Percentiles rank a stretch among this genome's conserved stretches.
Conservation (phyloP, 2,329 filamentous ascomycete genomes). For the Domatiomyces catenatus region DNA sequence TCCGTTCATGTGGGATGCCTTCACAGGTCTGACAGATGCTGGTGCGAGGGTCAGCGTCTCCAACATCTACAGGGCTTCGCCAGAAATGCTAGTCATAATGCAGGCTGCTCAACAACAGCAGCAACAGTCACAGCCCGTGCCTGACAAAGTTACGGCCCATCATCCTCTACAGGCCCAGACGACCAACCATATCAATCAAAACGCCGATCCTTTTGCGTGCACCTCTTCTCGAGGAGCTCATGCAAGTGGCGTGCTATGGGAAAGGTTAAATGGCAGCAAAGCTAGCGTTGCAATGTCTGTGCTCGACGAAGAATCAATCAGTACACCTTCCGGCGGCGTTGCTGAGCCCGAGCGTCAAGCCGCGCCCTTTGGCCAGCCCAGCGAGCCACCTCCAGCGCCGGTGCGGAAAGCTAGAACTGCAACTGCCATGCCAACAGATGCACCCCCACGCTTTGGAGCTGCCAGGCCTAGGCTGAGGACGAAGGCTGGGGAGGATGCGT, state of each 20-base stretch:
- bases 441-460: conserved; percentile 41
- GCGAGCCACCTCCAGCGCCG: conserved; percentile 30
- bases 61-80: conserved; percentile 70
- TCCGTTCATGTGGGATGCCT: conserved; percentile 97
- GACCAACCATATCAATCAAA: conserved; percentile 23
- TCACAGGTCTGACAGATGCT: conserved; percentile 71
- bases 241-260: conserved; percentile 31
- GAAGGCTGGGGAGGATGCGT: conserved; percentile 24
- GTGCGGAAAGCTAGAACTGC: conserved; percentile 38
- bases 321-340: conserved; percentile 5
- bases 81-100: conserved; percentile 43
- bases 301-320: conserved; percentile 4
- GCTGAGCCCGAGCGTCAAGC: conserved; percentile 2
- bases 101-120: conserved; percentile 10
- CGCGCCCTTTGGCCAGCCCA: conserved; percentile 10
- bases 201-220: conserved; percentile 30
- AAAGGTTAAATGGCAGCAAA: conserved; percentile 34
- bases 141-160: conserved; percentile 22
- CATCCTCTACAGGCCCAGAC: conserved; percentile 24
- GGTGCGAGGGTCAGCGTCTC: conserved; percentile 57
- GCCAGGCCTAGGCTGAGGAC: not conserved
- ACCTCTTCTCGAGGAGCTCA: conserved; percentile 23
- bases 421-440: conserved; percentile 39
- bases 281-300: conserved; percentile 22
- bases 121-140: conserved; percentile 17